Base-by-base conservation (phyloP, 75 land plant species). In the Isoetes taiwanensis region DNA sequence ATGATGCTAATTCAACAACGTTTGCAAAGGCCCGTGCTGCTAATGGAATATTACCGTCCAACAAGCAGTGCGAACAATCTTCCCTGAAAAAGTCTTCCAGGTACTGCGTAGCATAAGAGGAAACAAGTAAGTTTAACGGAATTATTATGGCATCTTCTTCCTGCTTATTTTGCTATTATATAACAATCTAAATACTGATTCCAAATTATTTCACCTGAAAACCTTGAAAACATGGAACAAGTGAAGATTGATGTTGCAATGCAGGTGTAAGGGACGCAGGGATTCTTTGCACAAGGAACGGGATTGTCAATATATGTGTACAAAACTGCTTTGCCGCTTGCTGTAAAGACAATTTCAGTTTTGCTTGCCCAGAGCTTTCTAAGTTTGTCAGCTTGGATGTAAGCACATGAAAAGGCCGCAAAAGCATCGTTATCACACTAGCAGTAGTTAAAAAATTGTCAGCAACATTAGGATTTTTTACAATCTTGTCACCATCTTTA, bases 21-120 rank as follows among this genome's bases (percentile, higher is more conserved):
- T 82, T 85, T 34, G 73, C 67, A 39, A 90, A 77, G 38, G 78
- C 83, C 86, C 86, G 82, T 12, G 74, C 81, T 70, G 69, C 56
- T 30, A 20, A 52, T 57, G 96, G 80, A 48, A 78, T 66, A n/a
- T n/a, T n/a, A n/a, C n/a, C n/a, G n/a, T n/a, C n/a, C n/a, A n/a
- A n/a, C n/a, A n/a, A n/a, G n/a, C n/a, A n/a, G n/a, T n/a, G n/a
- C n/a, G n/a, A n/a, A n/a, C n/a, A n/a, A n/a, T n/a, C n/a, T n/a
- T n/a, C n/a, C n/a, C n/a, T n/a, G n/a, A n/a, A n/a, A 56, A 70
- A 25, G 69, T 71, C 86, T 83, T 77, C 60, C 72, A 71, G 58
- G 66, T 76, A 74, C 86, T 83, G 84, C 80, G 8, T 21, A 56
- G 1, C 17, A 56, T 12, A 56, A 56, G 11, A 41, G n/a, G 21